These are phyloP conservation scores for Spongiforma sp. DNA, from an alignment of 1,284 basidiomycete species.

Conservation along the genomic window DNA sequence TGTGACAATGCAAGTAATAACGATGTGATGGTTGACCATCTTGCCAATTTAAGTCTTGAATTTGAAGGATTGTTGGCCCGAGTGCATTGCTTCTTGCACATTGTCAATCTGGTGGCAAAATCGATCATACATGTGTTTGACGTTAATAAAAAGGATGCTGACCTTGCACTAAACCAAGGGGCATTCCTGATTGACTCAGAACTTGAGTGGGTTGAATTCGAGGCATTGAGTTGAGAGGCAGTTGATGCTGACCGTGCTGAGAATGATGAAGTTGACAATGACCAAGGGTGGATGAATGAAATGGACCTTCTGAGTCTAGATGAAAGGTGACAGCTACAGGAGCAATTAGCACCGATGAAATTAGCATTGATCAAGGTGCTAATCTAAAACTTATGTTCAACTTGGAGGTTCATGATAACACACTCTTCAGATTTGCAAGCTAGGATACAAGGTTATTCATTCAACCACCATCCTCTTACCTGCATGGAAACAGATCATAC, in stretches of 20 bases:
- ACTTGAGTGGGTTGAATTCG: neutral
- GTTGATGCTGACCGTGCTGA: neutral
- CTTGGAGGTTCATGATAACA: too few species aligned
- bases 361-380: neutral
- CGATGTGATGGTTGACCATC: constrained; percentile 36
- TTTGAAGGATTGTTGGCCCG: constrained; percentile 16
- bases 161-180: neutral
- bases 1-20: constrained; percentile 24
- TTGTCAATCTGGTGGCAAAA: neutral
- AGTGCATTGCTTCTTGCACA: neutral
- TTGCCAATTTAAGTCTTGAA: constrained; percentile 20
- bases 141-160: neutral
- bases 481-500: neutral
- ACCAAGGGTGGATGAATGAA: constrained; percentile 1
- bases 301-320: neutral
- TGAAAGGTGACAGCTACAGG: neutral
- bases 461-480: neutral
- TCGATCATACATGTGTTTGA: neutral
- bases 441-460: neutral
- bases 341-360: neutral
- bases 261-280: neutral
- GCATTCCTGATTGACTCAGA: too few species aligned
- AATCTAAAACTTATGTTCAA: too few species aligned
- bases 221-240: neutral
- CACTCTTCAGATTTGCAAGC: neutral